Conservation (phyloP, 805 yeast species). For the Zygotorulaspora danielsina region DNA sequence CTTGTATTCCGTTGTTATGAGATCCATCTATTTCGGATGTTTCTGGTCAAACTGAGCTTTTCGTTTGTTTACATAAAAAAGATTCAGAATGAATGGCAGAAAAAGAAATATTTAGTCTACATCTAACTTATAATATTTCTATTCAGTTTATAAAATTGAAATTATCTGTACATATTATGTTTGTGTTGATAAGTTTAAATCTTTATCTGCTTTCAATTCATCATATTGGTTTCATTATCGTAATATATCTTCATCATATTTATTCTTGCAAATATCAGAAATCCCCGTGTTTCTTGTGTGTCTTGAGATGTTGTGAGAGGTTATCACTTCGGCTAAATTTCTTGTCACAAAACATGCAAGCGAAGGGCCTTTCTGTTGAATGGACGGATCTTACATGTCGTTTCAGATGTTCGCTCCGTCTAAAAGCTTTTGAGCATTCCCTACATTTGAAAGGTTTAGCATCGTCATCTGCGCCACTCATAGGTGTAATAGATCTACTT, state of each 20-base stretch:
- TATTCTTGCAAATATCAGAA: constrained; percentile 16
- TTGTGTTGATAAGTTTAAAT: too few relatives aligned
- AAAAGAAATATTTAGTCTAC: too few relatives aligned
- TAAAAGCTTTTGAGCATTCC: constrained; percentile 44
- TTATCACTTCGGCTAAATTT: constrained; percentile 66
- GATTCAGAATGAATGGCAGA: too few relatives aligned
- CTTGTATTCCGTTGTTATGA: too few relatives aligned
- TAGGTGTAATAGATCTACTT: constrained; percentile 15
- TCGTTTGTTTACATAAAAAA: background rate
- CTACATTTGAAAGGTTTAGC: constrained; percentile 39
- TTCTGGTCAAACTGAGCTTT: background rate
- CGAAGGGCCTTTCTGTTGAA: constrained; percentile 54
- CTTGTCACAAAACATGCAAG: constrained; percentile 54
- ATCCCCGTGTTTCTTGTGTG: constrained; percentile 41
- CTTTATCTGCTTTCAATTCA: too few relatives aligned
- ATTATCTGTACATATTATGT: background rate
- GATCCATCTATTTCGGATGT: too few relatives aligned
- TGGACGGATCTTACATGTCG: constrained; percentile 67
- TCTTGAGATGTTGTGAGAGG: constrained; percentile 58
- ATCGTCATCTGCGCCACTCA: constrained; percentile 22
- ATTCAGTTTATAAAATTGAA: background rate
- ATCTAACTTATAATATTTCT: too few relatives aligned
- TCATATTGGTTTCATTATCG: background rate
- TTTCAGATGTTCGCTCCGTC: constrained; percentile 62
- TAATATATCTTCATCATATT: background rate